Evolutionary conservation across 78 protist species (phyloP), one percentile per base, ranked within the genome.

Genomic region (Fonticula alba): DNA sequence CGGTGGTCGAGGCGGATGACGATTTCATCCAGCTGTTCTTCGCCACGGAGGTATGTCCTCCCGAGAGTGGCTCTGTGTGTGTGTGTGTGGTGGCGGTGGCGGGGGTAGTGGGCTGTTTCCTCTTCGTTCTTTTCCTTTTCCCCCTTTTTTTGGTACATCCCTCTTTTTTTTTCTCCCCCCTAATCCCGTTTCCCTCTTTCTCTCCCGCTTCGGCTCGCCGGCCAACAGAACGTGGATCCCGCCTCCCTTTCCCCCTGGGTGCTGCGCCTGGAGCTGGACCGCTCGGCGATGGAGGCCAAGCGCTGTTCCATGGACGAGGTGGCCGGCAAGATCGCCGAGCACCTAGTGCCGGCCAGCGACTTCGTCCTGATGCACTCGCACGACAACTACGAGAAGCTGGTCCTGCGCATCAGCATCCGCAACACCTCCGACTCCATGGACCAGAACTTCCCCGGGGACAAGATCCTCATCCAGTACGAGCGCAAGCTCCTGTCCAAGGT

Each of bases 211-310:
- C 20, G 31, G 35, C 15, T 57, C 15, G 31, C 62, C 37, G 35
- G 15, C 13, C 15, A 19, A 19, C n/a, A n/a, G n/a, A n/a, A n/a
- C n/a, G n/a, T n/a, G n/a, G n/a, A n/a, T n/a, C n/a, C n/a, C n/a
- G n/a, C n/a, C n/a, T n/a, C n/a, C n/a, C n/a, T n/a, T n/a, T n/a
- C n/a, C 29, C 83, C 80, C 22, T 86, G 87, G 95, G 22, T 92
- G 60, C 75, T 89, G 36, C 94, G 97, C 63, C 55, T 87, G 27
- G 91, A 76, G 58, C 73, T 92, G 29, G 85, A 84, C 62, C 43
- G 72, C 27, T 53, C 29, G 53, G 61, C 53, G 66, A 73, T 88
- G 75, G 49, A 57, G 10, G 93, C 76, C 57, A 78, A 83, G 68
- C 36, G 41, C 33, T 17, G 87, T 53, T 7, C 32, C 10, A 75